Evolutionary conservation across 2,329 filamentous ascomycete genomes (phyloP), one percentile per base, ranked within the genome.

Genomic region (Fusarium sp.): DNA sequence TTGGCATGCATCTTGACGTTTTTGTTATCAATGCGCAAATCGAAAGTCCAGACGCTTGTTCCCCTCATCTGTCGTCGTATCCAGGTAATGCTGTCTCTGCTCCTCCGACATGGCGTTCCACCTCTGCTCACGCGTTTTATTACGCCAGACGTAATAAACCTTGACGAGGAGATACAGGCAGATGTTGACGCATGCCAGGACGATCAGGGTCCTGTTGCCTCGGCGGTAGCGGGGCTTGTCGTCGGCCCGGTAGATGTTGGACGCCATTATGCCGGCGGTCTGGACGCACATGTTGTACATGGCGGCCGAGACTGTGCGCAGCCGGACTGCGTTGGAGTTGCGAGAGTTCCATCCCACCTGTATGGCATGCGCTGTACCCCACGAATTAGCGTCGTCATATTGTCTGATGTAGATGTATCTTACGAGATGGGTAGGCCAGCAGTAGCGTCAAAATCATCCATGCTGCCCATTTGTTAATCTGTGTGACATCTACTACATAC

Each of bases 261-360:
- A 82, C 35, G 52, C 81, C 45, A 86, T 84, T 40, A 87, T 85
- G 30, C 84, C 84, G 33, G 84, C 85, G 1, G 85, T 77, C 74
- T 89, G 86, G 6, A 87, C 84, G 52, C 83, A 81, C 80, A 87
- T 84, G 64, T 76, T 81, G n/a, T 70, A 76, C 50, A 88, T 78
- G 38, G 89, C 90, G 0, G 90, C 88, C 0, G 89, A 89, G 2
- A 93, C 89, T 2, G 91, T 89, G 8, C 91, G 84, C 7, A 88
- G 90, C 12, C 90, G 85, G 11, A 93, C 90, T 1, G 87, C 85
- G 71, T 91, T 90, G 3, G 90, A 88, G 76, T 93, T 93, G 59
- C 88, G 84, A 2, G 84, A 86, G 72, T 84, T 85, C 85, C 86
- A 87, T 25, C 79, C 84, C 4, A 87, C 86, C 71, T 87, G 85